Conservation (phyloP, 257 asterid species). For the Eustoma russellianum region DNA sequence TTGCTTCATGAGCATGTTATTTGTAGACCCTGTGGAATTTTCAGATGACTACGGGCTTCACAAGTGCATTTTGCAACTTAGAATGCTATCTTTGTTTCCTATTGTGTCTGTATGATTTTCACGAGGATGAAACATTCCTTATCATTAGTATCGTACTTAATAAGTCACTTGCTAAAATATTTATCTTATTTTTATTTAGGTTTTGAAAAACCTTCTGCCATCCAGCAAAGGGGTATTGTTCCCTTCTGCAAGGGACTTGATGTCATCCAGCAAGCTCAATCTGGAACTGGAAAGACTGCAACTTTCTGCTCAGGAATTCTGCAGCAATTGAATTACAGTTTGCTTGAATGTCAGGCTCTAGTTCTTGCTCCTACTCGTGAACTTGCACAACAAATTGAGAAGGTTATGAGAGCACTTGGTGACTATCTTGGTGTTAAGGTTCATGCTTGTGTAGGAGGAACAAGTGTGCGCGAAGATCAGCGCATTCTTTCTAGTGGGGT, state of each 20-base stretch:
- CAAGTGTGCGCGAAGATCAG: conserved; percentile 41
- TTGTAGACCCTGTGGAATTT: too few relatives aligned
- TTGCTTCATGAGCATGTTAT: too few relatives aligned
- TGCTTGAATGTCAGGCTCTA: conserved; percentile 35
- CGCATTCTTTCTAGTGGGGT: conserved; percentile 39
- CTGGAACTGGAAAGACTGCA: conserved; percentile 40
- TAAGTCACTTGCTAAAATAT: too few relatives aligned
- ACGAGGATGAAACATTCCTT: too few relatives aligned
- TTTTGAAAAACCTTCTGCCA: conserved; percentile 48
- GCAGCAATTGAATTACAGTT: conserved; percentile 32
- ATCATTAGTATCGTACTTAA: too few relatives aligned
- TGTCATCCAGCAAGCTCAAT: conserved; percentile 42
- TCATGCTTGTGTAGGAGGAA: conserved; percentile 48
- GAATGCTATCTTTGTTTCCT: too few relatives aligned
- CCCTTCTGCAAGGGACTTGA: conserved; percentile 44
- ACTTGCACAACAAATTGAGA: conserved; percentile 46
- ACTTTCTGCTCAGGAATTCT: conserved; percentile 47
- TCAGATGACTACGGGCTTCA: too few relatives aligned
- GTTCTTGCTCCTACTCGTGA: conserved; percentile 51
- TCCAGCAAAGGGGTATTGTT: conserved; percentile 46
- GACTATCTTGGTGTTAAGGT: conserved; percentile 46
- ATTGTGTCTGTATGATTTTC: too few relatives aligned
- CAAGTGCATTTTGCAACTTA: too few relatives aligned
- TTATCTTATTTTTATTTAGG: conserved; percentile 8
- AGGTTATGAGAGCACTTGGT: conserved; percentile 46